These are phyloP conservation scores for Talaromyces sp. DNA, from an alignment of 2,329 filamentous ascomycete species.

Conservation along the genomic window DNA sequence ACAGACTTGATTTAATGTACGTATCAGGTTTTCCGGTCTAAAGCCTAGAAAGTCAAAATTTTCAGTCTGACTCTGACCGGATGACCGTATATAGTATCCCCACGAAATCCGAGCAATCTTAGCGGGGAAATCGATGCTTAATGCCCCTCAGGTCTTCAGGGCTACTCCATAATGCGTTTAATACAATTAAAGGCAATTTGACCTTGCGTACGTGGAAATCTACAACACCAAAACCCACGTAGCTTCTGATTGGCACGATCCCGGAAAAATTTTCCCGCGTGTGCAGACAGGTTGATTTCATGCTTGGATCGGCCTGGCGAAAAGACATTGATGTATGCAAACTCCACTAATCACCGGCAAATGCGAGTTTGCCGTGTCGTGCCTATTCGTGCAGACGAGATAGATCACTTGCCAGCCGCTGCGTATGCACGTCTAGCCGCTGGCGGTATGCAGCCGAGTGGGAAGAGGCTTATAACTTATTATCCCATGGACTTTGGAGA, in stretches of 20 bases:
- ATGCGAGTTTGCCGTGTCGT: background rate
- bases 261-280: background rate
- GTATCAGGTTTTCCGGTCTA: slow-evolving; percentile 1
- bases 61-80: background rate
- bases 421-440: background rate
- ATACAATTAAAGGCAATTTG: too few species aligned
- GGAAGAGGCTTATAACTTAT: too few species aligned
- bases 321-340: background rate
- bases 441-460: background rate
- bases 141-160: too few species aligned
- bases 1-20: background rate
- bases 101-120: background rate
- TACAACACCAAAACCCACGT: background rate
- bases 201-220: background rate
- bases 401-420: background rate
- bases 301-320: background rate
- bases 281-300: background rate
- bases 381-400: background rate
- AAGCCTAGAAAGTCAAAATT: background rate
- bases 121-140: background rate
- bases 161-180: too few species aligned
- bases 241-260: background rate
- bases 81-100: background rate
- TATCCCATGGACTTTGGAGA: background rate
- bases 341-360: background rate